Percentiles rank a stretch among this genome's conserved stretches.
Conservation (phyloP, 192 early-diverging fungal genomes). For the Chytriomyces sp. region DNA sequence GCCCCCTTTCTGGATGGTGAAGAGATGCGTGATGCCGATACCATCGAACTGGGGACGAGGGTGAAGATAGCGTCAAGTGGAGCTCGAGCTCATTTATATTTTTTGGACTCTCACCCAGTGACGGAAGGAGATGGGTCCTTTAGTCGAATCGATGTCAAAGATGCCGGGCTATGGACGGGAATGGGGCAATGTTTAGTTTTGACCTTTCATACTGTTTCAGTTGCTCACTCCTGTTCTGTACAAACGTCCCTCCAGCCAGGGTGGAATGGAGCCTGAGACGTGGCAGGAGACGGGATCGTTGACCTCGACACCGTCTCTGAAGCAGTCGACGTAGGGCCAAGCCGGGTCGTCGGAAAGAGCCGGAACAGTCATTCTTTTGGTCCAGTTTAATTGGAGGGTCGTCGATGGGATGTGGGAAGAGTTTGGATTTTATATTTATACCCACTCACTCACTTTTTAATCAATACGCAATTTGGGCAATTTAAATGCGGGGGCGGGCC, state of each 20-base stretch:
- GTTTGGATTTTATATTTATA: too few relatives aligned
- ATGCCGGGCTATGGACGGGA: background rate
- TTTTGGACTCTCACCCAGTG: slow-evolving; percentile 14
- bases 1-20: background rate
- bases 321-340: slow-evolving; percentile 6
- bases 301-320: slow-evolving; percentile 10
- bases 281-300: background rate
- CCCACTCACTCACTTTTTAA: too few relatives aligned
- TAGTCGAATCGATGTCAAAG: background rate
- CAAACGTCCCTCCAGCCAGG: background rate
- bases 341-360: background rate
- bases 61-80: background rate
- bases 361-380: too few relatives aligned
- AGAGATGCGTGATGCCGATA: slow-evolving; percentile 16
- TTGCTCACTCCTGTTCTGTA: slow-evolving; percentile 11
- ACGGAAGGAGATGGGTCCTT: background rate
- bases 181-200: too few relatives aligned
- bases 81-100: background rate
- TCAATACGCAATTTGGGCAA: too few relatives aligned
- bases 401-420: too few relatives aligned
- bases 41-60: slow-evolving; percentile 5
- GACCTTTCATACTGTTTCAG: too few relatives aligned
- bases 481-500: too few relatives aligned
- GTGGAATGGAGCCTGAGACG: background rate
- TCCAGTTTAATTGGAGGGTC: too few relatives aligned